These are phyloP conservation scores for Arachis hypogaea DNA, from an alignment of 306 rosid genomes.

Conservation along the genomic window DNA sequence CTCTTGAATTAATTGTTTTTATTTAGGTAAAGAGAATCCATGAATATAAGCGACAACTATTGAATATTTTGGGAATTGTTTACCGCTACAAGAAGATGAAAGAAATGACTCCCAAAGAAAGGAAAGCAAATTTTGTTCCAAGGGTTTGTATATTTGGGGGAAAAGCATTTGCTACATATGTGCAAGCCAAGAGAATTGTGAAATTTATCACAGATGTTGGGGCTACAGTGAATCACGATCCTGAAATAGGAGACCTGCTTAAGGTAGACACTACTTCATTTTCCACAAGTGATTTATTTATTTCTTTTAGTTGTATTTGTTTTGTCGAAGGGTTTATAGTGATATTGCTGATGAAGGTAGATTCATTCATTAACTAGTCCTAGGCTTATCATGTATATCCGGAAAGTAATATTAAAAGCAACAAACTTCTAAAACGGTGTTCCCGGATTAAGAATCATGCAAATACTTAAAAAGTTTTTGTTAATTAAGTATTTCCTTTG, in stretches of 20 bases:
- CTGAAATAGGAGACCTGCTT: constrained; percentile 91
- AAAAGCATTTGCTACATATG: constrained; percentile 91
- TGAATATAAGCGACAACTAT: constrained; percentile 89
- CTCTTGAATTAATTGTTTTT: constrained; percentile 30
- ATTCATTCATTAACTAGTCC: constrained; percentile 11
- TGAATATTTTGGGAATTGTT: constrained; percentile 92
- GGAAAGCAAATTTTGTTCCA: constrained; percentile 76
- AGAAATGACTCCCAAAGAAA: constrained; percentile 82
- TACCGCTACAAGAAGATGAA: constrained; percentile 97
- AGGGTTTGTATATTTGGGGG: constrained; percentile 98
- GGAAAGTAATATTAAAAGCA: not conserved
- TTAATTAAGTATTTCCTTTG: not conserved
- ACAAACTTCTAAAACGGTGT: not conserved
- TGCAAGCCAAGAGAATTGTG: constrained; percentile 98
- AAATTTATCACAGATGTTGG: constrained; percentile 96
- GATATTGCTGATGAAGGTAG: constrained; percentile 6
- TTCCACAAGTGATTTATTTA: not conserved
- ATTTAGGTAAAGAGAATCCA: constrained; percentile 97
- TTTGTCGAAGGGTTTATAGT: constrained; percentile 13
- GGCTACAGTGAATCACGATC: constrained; percentile 80
- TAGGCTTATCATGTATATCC: constrained; percentile 10
- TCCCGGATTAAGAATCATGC: not conserved
- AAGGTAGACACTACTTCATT: constrained; percentile 62
- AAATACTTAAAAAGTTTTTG: constrained; percentile 8
- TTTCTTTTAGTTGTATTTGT: constrained; percentile 17